Evolutionary conservation across 305 asterid species (phyloP).

Genomic region (Rubia tinctorum): DNA sequence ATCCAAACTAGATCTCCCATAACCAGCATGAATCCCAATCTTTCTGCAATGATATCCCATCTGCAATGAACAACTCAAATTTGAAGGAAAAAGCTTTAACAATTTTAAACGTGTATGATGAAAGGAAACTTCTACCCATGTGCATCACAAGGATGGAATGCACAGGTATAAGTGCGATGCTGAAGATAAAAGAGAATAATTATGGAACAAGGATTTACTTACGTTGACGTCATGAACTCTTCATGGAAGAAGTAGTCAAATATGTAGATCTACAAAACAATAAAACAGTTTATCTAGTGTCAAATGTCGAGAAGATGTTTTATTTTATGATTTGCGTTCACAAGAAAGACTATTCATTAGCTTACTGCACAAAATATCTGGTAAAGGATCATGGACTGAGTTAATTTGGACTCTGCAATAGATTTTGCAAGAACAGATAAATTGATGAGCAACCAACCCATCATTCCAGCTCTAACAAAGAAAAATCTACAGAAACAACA

Average conservation of each 20-base stretch:
- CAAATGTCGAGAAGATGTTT: neutral
- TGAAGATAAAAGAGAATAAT: neutral
- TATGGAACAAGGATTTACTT: slow-evolving; percentile 26
- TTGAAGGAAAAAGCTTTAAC: neutral
- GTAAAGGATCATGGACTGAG: slow-evolving; percentile 83
- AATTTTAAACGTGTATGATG: neutral
- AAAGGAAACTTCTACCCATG: neutral
- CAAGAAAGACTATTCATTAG: slow-evolving; percentile 16
- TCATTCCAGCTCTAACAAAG: slow-evolving; percentile 99
- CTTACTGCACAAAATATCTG: slow-evolving; percentile 82
- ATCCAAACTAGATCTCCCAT: slow-evolving; percentile 97
- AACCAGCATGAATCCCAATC: slow-evolving; percentile 97
- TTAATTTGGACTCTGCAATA: slow-evolving; percentile 53
- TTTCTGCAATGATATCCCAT: slow-evolving; percentile 99
- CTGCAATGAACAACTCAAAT: slow-evolving; percentile 38
- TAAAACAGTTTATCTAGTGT: neutral
- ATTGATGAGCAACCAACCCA: slow-evolving; percentile 98
- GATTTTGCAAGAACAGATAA: slow-evolving; percentile 81
- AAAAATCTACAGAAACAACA: slow-evolving; percentile 59
- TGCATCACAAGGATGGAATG: neutral
- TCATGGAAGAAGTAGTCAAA: slow-evolving; percentile 85
- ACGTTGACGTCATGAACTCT: slow-evolving; percentile 99
- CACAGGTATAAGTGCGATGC: neutral
- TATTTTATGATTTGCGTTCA: neutral
- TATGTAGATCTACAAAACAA: slow-evolving; percentile 66